phyloP scores from a whole-genome alignment of 2,329 filamentous ascomycete species.

The Colletotrichum liriopes region DNA sequence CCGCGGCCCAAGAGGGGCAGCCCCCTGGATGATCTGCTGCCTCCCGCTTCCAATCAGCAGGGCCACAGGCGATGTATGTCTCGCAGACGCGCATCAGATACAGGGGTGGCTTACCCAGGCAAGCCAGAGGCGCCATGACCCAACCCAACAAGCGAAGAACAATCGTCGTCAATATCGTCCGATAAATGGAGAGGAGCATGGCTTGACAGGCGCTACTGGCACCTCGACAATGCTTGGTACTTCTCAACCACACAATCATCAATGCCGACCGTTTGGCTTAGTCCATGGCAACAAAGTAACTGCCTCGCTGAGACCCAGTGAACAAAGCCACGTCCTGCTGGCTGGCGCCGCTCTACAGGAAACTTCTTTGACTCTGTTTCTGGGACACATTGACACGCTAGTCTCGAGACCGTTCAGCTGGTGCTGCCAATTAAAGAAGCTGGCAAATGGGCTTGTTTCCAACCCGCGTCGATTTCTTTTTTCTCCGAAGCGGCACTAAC shows the following conservation, averaged over 20 bases:
- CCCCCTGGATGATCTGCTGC: conserved; percentile 40
- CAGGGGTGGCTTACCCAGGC: conserved; percentile 14
- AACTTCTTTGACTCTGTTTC: conserved; percentile 35
- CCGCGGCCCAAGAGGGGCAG: conserved; percentile 23
- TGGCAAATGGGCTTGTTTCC: conserved; percentile 41
- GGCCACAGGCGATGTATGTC: conserved; percentile 22
- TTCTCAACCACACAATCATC: background rate
- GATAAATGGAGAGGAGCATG: conserved; percentile 5
- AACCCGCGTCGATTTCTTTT: conserved; percentile 35
- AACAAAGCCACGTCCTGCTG: conserved; percentile 19
- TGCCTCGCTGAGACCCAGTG: background rate
- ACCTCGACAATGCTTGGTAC: background rate
- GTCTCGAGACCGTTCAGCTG: conserved; percentile 23
- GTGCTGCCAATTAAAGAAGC: conserved; percentile 38
- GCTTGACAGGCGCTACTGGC: conserved; percentile 5
- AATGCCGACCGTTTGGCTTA: background rate
- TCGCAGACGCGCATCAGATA: conserved; percentile 16
- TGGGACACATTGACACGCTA: conserved; percentile 27
- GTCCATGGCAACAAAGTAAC: background rate
- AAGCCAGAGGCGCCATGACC: conserved; percentile 14
- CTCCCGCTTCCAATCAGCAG: conserved; percentile 32
- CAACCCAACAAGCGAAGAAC: conserved; percentile 8
- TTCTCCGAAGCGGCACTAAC: conserved; percentile 28
- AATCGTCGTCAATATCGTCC: conserved; percentile 16
- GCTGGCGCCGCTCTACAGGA: conserved; percentile 18